phyloP scores from a whole-genome alignment of 2,329 filamentous ascomycete genomes.

The Paraconiothyrium sp. region DNA sequence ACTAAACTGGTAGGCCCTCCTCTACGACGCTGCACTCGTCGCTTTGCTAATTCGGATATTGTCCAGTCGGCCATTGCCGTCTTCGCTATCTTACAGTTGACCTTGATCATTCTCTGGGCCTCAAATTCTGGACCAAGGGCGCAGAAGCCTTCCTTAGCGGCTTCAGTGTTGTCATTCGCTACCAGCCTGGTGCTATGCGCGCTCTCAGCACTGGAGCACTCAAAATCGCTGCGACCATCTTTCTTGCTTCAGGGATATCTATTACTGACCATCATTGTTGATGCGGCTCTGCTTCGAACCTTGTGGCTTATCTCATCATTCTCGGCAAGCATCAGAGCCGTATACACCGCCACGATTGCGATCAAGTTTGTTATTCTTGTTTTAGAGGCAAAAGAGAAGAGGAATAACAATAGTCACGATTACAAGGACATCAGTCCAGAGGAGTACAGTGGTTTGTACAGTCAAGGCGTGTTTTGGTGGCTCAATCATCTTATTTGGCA shows the following conservation, averaged over 20 bases:
- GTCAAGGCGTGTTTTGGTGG: conserved; percentile 9
- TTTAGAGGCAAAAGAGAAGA: conserved; percentile 33
- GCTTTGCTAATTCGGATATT: no score
- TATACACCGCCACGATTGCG: conserved; percentile 25
- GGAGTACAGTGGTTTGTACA: conserved; percentile 6
- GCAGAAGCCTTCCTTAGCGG: no score
- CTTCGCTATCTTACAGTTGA: no score
- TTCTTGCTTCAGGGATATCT: conserved; percentile 21
- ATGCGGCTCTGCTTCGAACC: conserved; percentile 18
- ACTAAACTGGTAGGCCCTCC: no score
- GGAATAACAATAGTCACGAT: not conserved
- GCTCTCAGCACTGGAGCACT: conserved; percentile 4
- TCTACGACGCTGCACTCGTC: no score
- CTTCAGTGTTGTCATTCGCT: no score
- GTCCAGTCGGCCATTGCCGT: no score
- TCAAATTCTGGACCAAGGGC: no score
- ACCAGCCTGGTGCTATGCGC: no score
- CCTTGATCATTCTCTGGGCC: no score
- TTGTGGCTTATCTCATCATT: conserved; percentile 16
- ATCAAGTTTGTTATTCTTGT: conserved; percentile 26
- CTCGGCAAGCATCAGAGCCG: not conserved
- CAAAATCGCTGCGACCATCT: conserved; percentile 7
- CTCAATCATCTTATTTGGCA: conserved; percentile 4
- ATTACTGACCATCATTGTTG: conserved; percentile 21
- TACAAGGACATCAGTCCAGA: conserved; percentile 1